These are phyloP conservation scores for Galerina sulciceps DNA, from an alignment of 768 basidiomycete species.

Conservation along the genomic window DNA sequence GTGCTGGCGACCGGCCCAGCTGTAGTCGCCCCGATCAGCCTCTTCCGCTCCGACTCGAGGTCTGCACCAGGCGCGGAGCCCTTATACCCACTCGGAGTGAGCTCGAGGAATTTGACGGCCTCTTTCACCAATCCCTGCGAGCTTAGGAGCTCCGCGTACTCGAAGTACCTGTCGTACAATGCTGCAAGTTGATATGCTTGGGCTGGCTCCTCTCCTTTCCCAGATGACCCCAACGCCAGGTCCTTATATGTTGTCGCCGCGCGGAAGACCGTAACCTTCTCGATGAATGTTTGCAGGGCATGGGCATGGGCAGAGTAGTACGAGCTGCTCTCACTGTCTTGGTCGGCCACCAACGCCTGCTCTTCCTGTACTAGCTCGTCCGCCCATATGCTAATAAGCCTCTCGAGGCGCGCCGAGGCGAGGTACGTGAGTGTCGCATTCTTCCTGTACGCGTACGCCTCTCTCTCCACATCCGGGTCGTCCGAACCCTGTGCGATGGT, in stretches of 20 bases:
- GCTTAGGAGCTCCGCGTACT: conserved; percentile 92
- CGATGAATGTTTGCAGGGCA: conserved; percentile 91
- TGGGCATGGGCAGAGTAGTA: conserved; percentile 81
- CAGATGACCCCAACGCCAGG: conserved; percentile 55
- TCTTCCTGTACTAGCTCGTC: conserved; percentile 93
- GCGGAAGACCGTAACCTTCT: conserved; percentile 96
- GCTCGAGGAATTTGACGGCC: conserved; percentile 76
- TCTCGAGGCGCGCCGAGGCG: conserved; percentile 87
- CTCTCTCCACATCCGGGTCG: conserved; percentile 41
- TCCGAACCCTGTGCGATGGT: conserved; percentile 58
- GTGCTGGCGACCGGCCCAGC: conserved; percentile 25
- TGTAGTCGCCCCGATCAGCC: conserved; percentile 39
- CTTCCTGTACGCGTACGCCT: conserved; percentile 65
- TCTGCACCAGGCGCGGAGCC: conserved; percentile 50
- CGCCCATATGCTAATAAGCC: conserved; percentile 88
- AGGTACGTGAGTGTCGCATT: conserved; percentile 94
- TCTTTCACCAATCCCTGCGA: conserved; percentile 88
- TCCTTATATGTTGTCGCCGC: conserved; percentile 83
- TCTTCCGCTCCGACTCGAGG: conserved; percentile 40
- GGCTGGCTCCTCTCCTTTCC: conserved; percentile 35
- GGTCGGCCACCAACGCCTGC: conserved; percentile 44
- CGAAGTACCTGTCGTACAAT: conserved; percentile 92
- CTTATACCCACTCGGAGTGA: conserved; percentile 81
- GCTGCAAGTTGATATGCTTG: conserved; percentile 82
- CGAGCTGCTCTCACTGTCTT: conserved; percentile 48